Percentiles rank a stretch among this genome's conserved stretches.
phyloP scores from a whole-genome alignment of 306 rosid genomes.

The Dryas drummondii region DNA sequence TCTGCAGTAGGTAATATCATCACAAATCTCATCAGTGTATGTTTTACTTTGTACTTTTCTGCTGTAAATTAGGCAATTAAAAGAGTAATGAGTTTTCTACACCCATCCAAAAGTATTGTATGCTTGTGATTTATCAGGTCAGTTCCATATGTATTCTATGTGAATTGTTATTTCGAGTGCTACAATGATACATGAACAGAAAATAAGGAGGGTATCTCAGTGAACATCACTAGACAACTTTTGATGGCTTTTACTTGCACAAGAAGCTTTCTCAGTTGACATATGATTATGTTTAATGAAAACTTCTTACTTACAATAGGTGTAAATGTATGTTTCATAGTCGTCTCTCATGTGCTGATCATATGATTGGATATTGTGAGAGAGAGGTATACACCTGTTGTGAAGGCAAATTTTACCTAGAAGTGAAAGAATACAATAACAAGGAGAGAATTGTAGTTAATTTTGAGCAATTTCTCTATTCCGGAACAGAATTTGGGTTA shows the following conservation, averaged over 20 bases:
- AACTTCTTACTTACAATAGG: too few relatives aligned
- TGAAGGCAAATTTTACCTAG: too few relatives aligned
- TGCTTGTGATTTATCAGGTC: background rate
- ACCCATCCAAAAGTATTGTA: background rate
- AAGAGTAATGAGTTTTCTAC: background rate
- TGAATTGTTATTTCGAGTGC: background rate
- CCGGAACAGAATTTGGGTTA: too few relatives aligned
- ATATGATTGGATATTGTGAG: too few relatives aligned
- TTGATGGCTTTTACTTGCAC: background rate
- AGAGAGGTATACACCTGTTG: too few relatives aligned
- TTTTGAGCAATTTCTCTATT: too few relatives aligned
- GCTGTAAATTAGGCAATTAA: background rate
- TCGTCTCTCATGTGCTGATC: too few relatives aligned
- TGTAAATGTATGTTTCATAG: too few relatives aligned
- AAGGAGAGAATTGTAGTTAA: too few relatives aligned
- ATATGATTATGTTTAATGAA: too few relatives aligned
- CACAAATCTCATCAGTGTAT: background rate
- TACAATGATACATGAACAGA: background rate
- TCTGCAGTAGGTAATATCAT: conserved; percentile 49
- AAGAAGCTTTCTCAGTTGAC: too few relatives aligned
- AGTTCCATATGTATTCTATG: background rate
- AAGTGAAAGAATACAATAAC: too few relatives aligned
- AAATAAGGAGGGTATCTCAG: background rate
- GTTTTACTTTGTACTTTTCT: background rate
- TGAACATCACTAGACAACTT: background rate